Percentiles rank a stretch among this genome's conserved stretches.
phyloP scores from a whole-genome alignment of 371 early-diverging fungal genomes.

The Lichtheimia ornata region DNA sequence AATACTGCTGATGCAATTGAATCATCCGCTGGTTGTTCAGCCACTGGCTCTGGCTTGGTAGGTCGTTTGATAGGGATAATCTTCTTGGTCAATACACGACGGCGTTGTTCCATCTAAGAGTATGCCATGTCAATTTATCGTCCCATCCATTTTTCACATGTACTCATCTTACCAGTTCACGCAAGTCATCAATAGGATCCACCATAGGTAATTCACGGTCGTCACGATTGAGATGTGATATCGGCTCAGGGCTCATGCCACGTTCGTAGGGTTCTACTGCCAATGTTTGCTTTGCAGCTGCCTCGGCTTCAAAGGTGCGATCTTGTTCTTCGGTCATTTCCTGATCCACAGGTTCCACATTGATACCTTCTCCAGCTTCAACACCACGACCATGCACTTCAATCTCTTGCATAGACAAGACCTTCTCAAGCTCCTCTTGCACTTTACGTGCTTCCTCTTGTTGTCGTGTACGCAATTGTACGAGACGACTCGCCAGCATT shows the following conservation, averaged over 20 bases:
- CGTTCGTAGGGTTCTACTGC: conserved; percentile 54
- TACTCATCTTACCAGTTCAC: conserved; percentile 52
- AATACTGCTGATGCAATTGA: conserved; percentile 47
- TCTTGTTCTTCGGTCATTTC: conserved; percentile 45
- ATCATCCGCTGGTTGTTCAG: conserved; percentile 30
- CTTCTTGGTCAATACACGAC: conserved; percentile 55
- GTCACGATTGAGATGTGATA: conserved; percentile 47
- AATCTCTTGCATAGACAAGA: conserved; percentile 52
- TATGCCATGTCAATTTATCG: neutral
- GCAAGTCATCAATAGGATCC: conserved; percentile 64
- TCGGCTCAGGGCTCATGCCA: conserved; percentile 69
- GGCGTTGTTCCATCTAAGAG: conserved; percentile 57
- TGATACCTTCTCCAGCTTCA: conserved; percentile 42
- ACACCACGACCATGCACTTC: conserved; percentile 57
- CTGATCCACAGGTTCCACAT: conserved; percentile 49
- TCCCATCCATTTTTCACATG: neutral
- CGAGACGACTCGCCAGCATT: conserved; percentile 69
- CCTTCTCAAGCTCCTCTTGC: conserved; percentile 65
- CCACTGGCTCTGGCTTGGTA: conserved; percentile 22
- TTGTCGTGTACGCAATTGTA: conserved; percentile 68
- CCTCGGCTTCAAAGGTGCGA: conserved; percentile 22
- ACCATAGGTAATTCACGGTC: conserved; percentile 61
- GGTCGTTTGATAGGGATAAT: conserved; percentile 52
- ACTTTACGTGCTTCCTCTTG: conserved; percentile 69
- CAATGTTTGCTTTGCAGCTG: conserved; percentile 16